Evolutionary conservation across 2,329 filamentous ascomycete genomes (phyloP).

Genomic region (Paracoccidioides brasiliensis): DNA sequence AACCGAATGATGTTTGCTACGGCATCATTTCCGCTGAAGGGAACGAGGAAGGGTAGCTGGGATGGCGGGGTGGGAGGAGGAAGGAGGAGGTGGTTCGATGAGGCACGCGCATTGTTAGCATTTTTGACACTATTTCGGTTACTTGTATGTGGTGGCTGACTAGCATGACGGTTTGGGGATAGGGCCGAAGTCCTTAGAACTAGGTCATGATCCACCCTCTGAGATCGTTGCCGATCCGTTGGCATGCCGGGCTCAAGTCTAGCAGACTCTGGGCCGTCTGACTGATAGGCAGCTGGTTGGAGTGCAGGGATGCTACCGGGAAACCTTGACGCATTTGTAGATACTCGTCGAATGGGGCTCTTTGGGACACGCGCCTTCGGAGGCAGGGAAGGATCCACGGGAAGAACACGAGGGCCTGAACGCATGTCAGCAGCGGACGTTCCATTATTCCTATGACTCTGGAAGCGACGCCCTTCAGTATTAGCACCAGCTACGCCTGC

Average conservation of each 20-base stretch:
- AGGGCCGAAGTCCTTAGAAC: slow-evolving; percentile 8
- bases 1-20: slow-evolving; percentile 38
- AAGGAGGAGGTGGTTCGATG: slow-evolving; percentile 25
- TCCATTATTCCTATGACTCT: slow-evolving; percentile 18
- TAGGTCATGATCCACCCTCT: slow-evolving; percentile 1
- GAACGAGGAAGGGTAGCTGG: slow-evolving; percentile 16
- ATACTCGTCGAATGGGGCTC: slow-evolving; percentile 12
- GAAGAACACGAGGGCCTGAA: slow-evolving; percentile 24
- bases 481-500: slow-evolving; percentile 26
- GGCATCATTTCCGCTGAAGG: slow-evolving; percentile 16
- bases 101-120: background rate
- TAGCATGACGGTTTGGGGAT: slow-evolving; percentile 20
- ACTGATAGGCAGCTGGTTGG: slow-evolving; percentile 2
- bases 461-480: slow-evolving; percentile 34
- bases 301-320: background rate
- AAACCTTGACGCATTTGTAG: background rate
- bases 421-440: slow-evolving; percentile 20
- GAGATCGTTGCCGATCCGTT: background rate
- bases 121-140: slow-evolving; percentile 6
- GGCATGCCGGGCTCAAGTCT: background rate
- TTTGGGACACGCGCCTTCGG: slow-evolving; percentile 9
- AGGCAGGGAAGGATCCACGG: slow-evolving; percentile 25
- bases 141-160: slow-evolving; percentile 9
- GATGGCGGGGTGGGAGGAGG: slow-evolving; percentile 28
- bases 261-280: background rate